phyloP scores from a whole-genome alignment of 495 filamentous ascomycete genomes.

The Cercophora newfieldiana region DNA sequence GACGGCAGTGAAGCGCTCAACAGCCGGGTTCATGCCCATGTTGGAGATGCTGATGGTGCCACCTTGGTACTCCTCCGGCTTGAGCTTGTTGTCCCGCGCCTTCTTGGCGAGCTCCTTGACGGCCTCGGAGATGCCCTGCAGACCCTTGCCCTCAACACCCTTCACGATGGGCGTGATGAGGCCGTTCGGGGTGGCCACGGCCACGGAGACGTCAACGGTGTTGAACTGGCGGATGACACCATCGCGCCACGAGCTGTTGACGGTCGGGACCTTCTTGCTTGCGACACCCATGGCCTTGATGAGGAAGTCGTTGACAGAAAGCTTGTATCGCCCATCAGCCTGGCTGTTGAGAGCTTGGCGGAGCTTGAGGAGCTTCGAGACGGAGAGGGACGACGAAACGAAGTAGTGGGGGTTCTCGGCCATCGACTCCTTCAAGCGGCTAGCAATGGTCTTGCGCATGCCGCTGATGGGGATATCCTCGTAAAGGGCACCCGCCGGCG shows the following conservation, averaged over 20 bases:
- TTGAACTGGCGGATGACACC: conserved; percentile 91
- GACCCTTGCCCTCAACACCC: conserved; percentile 76
- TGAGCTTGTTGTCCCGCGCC: conserved; percentile 94
- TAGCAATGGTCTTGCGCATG: conserved; percentile 98
- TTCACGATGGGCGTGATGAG: conserved; percentile 98
- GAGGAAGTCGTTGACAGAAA: conserved; percentile 98
- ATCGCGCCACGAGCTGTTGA: conserved; percentile 92
- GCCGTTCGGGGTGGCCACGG: conserved; percentile 89
- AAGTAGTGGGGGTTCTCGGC: conserved; percentile 98
- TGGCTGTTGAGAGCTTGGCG: conserved; percentile 89
- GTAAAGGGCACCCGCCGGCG: conserved; percentile 64
- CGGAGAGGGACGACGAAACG: conserved; percentile 82
- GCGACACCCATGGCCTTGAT: conserved; percentile 93
- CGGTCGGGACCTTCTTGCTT: conserved; percentile 87
- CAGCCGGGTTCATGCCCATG: conserved; percentile 98
- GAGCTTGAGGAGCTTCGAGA: conserved; percentile 92
- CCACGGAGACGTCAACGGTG: conserved; percentile 88
- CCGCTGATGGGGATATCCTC: conserved; percentile 81
- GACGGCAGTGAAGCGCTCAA: conserved; percentile 98
- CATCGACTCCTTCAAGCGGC: conserved; percentile 82
- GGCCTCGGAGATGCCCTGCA: conserved; percentile 80
- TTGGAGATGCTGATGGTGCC: conserved; percentile 99
- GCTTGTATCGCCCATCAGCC: conserved; percentile 91
- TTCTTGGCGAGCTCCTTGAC: conserved; percentile 97
- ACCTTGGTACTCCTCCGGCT: conserved; percentile 98